Percentiles rank a stretch among this genome's conserved stretches.
These are phyloP conservation scores for Tetramitus jugosus DNA, from an alignment of 208 protist species.

Conservation along the genomic window DNA sequence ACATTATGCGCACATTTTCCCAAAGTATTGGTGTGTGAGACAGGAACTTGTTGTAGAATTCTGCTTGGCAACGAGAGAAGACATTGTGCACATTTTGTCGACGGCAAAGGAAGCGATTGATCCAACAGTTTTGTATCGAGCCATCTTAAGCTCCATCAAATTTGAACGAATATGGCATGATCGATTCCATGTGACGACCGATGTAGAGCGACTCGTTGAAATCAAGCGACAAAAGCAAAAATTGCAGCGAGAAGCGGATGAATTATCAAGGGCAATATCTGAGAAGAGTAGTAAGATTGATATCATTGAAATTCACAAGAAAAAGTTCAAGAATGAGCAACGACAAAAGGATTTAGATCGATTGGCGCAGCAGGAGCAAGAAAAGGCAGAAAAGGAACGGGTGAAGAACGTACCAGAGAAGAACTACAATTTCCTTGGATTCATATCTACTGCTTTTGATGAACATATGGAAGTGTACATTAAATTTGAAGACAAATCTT, in stretches of 20 bases:
- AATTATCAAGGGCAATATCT: background rate
- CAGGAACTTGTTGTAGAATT: conserved; percentile 79
- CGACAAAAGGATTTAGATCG: conserved; percentile 47
- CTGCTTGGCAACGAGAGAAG: conserved; percentile 64
- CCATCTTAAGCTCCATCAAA: background rate
- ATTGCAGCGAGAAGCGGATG: background rate
- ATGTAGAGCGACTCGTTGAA: background rate
- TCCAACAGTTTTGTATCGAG: background rate
- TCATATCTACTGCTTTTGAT: conserved; percentile 62
- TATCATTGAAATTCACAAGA: background rate
- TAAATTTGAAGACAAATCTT: conserved; percentile 36
- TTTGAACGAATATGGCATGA: conserved; percentile 13
- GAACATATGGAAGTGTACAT: conserved; percentile 59
- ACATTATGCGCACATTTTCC: conserved; percentile 66
- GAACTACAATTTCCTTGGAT: conserved; percentile 67
- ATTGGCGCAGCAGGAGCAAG: conserved; percentile 64
- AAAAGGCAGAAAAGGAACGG: conserved; percentile 59
- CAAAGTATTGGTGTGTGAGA: conserved; percentile 70
- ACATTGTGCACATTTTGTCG: background rate
- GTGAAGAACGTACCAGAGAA: too few species aligned
- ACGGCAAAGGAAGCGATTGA: background rate
- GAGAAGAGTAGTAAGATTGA: background rate
- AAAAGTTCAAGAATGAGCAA: background rate
- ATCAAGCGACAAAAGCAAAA: background rate
- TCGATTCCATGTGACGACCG: background rate